Evolutionary conservation across 805 yeast species (phyloP), one percentile per base, ranked within the genome.

Genomic region (Grigorovia jiainica): DNA sequence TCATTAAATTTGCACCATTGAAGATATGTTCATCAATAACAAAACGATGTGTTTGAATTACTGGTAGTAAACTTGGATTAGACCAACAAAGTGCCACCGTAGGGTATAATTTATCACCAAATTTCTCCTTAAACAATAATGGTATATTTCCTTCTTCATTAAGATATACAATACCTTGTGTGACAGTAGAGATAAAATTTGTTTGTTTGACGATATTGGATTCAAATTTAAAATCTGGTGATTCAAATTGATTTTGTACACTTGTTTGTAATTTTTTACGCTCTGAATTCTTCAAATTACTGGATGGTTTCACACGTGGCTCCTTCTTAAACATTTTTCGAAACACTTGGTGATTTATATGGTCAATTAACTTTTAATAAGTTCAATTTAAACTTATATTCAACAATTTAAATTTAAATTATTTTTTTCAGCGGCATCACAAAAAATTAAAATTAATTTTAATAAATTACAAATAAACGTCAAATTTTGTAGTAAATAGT

Each of bases 1-100:
- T 66, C 87, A 83, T 82, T 47, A 84, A 61, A 51, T 83, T 74
- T 0, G 97, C 96, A 10, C 97, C 96, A 44, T 75, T 76, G n/a
- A 87, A 63, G 10, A 76, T 44, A 19, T 56, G 50, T 18, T 60
- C 75, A 38, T 73, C 79, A 15, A 90, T 70, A 2, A 90, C 95
- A 49, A 72, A 75, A 10, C 75, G 74, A 55, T 85, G 87, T 0
- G 97, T 89, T 43, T 66, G 62, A 3, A 89, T 75, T 0, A 71
- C 57, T 0, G 95, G 95, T 18, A 87, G 49, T 10, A 86, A 42
- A 45, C 64, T 73, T 0, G 89, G 87, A 31, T 74, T 70, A 19
- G 68, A 67, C 92, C 95, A 85, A 33, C 81, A 59, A 0, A 86
- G 77, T 54, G 70, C 83, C 1, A 85, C 64, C 0, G 95, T 76